phyloP scores from a whole-genome alignment of 2,329 filamentous ascomycete species.

The Didymella exigua region DNA sequence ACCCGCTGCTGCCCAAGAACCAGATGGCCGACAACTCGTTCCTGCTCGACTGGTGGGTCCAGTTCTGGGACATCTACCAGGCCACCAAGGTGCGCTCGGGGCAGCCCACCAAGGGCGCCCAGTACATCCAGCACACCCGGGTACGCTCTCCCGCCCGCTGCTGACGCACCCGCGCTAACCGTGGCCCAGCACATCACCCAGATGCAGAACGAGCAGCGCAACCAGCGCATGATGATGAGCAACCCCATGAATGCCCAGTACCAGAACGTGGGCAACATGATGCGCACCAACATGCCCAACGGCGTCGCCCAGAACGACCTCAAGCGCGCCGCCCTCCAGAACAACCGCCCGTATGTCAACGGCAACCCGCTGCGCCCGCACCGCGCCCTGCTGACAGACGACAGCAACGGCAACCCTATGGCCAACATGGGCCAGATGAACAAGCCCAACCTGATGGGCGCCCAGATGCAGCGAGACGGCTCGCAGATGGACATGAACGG shows the following conservation, averaged over 20 bases:
- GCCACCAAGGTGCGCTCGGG: conserved; percentile 69
- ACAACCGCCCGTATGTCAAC: conserved; percentile 70
- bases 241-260: conserved; percentile 55
- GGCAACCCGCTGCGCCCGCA: not conserved
- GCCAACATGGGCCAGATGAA: conserved; percentile 68
- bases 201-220: conserved; percentile 66
- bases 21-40: conserved; percentile 76
- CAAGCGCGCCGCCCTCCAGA: conserved; percentile 77
- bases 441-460: conserved; percentile 63
- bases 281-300: conserved; percentile 66
- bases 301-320: conserved; percentile 67
- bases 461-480: conserved; percentile 85
- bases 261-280: conserved; percentile 60
- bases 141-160: conserved; percentile 57
- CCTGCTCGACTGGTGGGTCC: conserved; percentile 94
- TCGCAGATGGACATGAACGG: conserved; percentile 86
- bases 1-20: conserved; percentile 67
- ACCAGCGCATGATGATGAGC: conserved; percentile 77
- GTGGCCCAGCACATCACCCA: conserved; percentile 66
- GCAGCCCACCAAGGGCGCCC: conserved; percentile 52
- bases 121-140: conserved; percentile 84
- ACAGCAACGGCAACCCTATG: conserved; percentile 54
- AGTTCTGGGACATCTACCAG: conserved; percentile 96
- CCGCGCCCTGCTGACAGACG: conserved; percentile 17
- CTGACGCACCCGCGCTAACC: not conserved